Evolutionary conservation across 805 yeast species (phyloP), one percentile per base, ranked within the genome.

Genomic region (Suhomyces xylopsoci): DNA sequence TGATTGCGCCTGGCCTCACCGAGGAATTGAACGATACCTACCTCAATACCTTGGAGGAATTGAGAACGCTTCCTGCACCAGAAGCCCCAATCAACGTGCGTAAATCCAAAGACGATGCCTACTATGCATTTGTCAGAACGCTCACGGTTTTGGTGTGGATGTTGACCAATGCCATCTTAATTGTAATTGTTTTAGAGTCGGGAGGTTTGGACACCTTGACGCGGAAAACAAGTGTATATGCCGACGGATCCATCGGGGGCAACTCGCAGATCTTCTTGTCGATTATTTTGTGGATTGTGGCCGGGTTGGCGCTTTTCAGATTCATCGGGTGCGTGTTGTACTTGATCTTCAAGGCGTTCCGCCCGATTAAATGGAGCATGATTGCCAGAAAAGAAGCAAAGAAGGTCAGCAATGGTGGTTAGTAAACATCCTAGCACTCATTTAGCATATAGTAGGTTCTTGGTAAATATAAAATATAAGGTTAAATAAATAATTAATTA

Each of bases 211-310:
- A 78, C 54, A 70, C 64, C 34, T 69, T 77, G 32, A 73, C 78
- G 9, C 62, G 62, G 58, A 68, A 48, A 40, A 55, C 52, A 2
- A 63, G 63, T 53, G 68, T 65, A 50, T 66, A 66, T 41, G 56
- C 59, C 17, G 70, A 65, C 19, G 62, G 64, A 1, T 62, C 68
- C n/a, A 62, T 71, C 55, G 59, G 65, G 43, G 63, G 71, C 8
- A 78, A 86, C 67, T 78, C 90, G 1, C 78, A 82, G 40, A 72
- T 84, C 6, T 93, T 90, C 66, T 79, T 93, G 67, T 82, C 94
- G 5, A 90, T 93, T 28, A 86, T 93, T 45, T 75, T 93, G 58
- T 93, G 98, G 97, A 73, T 92, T 36, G 98, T 93, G 43, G 97
- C 97, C 3, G 88, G 85, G 25, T 81, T 90, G 78, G 97, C 98